Evolutionary conservation across 179 eudicot genomes (phyloP).

Genomic region (Patellifolia procumbens): DNA sequence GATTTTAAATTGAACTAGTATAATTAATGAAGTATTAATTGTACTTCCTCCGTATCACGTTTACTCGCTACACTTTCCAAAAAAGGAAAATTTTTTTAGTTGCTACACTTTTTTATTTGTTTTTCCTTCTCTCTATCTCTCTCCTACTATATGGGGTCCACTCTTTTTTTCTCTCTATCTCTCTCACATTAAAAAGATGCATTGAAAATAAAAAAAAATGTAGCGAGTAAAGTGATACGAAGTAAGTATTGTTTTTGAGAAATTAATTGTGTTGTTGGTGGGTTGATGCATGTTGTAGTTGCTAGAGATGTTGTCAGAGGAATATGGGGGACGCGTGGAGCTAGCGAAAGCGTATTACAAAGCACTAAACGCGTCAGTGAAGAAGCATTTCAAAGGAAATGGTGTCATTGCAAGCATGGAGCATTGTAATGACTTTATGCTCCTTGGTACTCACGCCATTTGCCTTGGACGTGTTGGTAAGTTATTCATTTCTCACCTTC

Average conservation of each 20-base stretch:
- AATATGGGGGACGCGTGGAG: slow-evolving; percentile 89
- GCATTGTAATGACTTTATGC: slow-evolving; percentile 94
- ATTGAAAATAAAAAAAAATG: too few relatives aligned
- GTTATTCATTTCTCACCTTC: slow-evolving; percentile 9
- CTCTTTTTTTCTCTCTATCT: too few relatives aligned
- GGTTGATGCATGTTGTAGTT: slow-evolving; percentile 39
- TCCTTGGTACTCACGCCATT: slow-evolving; percentile 84
- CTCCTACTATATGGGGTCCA: too few relatives aligned
- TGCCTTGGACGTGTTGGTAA: slow-evolving; percentile 92
- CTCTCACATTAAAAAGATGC: too few relatives aligned
- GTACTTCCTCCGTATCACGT: too few relatives aligned
- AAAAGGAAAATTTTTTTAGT: too few relatives aligned
- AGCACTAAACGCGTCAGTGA: slow-evolving; percentile 72
- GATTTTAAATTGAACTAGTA: too few relatives aligned
- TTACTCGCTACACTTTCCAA: too few relatives aligned
- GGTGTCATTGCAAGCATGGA: slow-evolving; percentile 97
- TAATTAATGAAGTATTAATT: too few relatives aligned
- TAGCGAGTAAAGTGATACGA: too few relatives aligned
- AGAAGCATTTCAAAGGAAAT: slow-evolving; percentile 83
- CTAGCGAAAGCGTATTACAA: slow-evolving; percentile 77
- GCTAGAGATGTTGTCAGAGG: slow-evolving; percentile 86
- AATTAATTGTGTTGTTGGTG: neutral
- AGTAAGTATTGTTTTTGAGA: neutral
- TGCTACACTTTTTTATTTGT: too few relatives aligned
- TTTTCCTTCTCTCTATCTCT: too few relatives aligned